phyloP scores from a whole-genome alignment of 1,284 basidiomycete species.

The Inonotus obliquus region DNA sequence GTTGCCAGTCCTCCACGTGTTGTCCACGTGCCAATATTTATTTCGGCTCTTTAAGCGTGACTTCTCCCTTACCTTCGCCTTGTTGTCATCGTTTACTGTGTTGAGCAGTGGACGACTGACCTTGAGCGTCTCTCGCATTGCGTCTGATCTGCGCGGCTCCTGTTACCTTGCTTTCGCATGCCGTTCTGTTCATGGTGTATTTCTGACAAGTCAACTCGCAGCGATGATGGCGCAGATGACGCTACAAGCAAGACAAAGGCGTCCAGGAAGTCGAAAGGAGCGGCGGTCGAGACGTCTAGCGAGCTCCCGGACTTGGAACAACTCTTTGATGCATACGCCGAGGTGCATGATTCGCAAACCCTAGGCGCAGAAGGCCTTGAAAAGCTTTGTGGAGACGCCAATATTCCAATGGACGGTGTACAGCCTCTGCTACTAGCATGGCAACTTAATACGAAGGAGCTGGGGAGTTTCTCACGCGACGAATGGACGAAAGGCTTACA shows the following conservation, averaged over 20 bases:
- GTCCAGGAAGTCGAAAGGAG: background rate
- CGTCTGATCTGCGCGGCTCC: background rate
- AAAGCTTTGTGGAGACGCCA: constrained; percentile 56
- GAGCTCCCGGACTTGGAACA: constrained; percentile 38
- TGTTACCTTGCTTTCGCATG: background rate
- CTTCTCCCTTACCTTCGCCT: background rate
- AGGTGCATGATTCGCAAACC: constrained; percentile 48
- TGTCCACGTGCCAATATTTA: constrained; percentile 1
- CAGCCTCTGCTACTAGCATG: constrained; percentile 67
- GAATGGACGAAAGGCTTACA: constrained; percentile 65
- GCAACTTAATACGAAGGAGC: constrained; percentile 62
- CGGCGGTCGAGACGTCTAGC: background rate
- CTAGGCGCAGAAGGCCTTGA: constrained; percentile 69
- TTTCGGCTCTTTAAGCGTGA: background rate
- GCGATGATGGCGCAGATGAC: constrained; percentile 11
- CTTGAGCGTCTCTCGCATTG: background rate
- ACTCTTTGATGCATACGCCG: constrained; percentile 62
- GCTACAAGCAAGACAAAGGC: background rate
- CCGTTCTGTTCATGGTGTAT: constrained; percentile 15
- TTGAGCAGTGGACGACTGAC: background rate
- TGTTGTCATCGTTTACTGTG: background rate
- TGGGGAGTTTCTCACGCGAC: constrained; percentile 59
- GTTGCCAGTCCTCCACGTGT: background rate
- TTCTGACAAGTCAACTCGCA: constrained; percentile 14
- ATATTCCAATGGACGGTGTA: constrained; percentile 64